Evolutionary conservation across 768 basidiomycete species (phyloP), one percentile per base, ranked within the genome.

Genomic region (Naematelia aurantialba): DNA sequence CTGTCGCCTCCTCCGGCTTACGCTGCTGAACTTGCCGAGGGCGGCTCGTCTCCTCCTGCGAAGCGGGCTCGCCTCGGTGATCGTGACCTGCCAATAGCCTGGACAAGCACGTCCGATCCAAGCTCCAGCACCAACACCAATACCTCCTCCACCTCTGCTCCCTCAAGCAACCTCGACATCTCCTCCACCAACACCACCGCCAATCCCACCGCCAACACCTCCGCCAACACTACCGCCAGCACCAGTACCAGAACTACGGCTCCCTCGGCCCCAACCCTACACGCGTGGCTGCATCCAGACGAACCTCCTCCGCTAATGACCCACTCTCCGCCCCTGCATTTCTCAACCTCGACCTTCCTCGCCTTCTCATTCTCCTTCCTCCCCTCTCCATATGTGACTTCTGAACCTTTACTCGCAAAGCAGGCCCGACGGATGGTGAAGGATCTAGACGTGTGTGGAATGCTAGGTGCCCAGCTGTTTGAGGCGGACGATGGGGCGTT

Each of bases 261-360:
- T 39, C 17, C 34, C 34, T 8, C 48, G 2, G 19, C 48, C 22
- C 58, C 58, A 25, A 52, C 67, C 10, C 56, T 73, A 14, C 71
- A 73, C 55, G 21, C 55, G 50, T 73, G 71, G 71, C 67, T 73
- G 2, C 71, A 73, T 47, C 71, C 71, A 0, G 47, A 58, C n/a
- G 24, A 29, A 5, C 52, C 64, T 14, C 58, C 66, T 14, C 62
- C 58, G 2, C 46, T 68, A 13, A 11, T 55, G 2, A 51, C 72
- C 12, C 65, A 68, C 46, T 73, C 72, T 5, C 72, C 72, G 14
- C 39, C 66, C 2, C 54, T 74, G 1, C 67, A 74, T 57, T 45
- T 44, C 13, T 64, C 63, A 8, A 60, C 65, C 19, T 74, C 72
- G 4, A 74, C 72, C 39, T 74, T 74, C 58, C 51, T 74, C 2